Conservation (phyloP, 2,329 filamentous ascomycete species). For the Coniochaeta sp. region DNA sequence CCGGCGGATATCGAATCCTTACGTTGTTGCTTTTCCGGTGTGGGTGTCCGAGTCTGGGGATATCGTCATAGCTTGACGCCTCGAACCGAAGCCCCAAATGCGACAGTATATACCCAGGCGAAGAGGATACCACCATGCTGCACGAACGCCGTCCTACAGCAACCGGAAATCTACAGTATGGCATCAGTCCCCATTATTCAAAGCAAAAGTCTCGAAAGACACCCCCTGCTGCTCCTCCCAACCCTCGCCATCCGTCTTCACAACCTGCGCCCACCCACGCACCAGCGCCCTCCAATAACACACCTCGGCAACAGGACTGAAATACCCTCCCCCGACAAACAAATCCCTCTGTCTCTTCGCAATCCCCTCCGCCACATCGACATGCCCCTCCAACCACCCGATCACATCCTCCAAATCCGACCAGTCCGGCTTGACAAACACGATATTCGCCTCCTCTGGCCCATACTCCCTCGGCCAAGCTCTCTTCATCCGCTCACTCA, state of each 20-base stretch:
- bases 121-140: too few relatives aligned
- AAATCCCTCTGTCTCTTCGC: slow-evolving; percentile 37
- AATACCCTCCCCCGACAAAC: slow-evolving; percentile 35
- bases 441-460: slow-evolving; percentile 33
- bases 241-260: slow-evolving; percentile 23
- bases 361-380: slow-evolving; percentile 36
- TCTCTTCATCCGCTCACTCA: slow-evolving; percentile 13
- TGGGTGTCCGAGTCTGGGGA: too few relatives aligned
- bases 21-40: too few relatives aligned
- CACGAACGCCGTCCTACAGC: too few relatives aligned
- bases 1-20: too few relatives aligned
- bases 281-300: slow-evolving; percentile 47
- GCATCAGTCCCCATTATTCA: slow-evolving; percentile 18
- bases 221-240: slow-evolving; percentile 26
- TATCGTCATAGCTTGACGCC: too few relatives aligned
- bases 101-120: too few relatives aligned
- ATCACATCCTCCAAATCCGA: slow-evolving; percentile 40
- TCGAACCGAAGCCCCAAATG: too few relatives aligned
- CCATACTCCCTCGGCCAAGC: slow-evolving; percentile 32
- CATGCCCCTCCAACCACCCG: slow-evolving; percentile 36
- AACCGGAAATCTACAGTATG: background rate
- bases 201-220: slow-evolving; percentile 32
- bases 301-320: slow-evolving; percentile 41
- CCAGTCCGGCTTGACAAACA: slow-evolving; percentile 46
- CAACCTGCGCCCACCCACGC: slow-evolving; percentile 38